Conservation (phyloP, 1,284 basidiomycete genomes). For the Tylopilus orsonianus region DNA sequence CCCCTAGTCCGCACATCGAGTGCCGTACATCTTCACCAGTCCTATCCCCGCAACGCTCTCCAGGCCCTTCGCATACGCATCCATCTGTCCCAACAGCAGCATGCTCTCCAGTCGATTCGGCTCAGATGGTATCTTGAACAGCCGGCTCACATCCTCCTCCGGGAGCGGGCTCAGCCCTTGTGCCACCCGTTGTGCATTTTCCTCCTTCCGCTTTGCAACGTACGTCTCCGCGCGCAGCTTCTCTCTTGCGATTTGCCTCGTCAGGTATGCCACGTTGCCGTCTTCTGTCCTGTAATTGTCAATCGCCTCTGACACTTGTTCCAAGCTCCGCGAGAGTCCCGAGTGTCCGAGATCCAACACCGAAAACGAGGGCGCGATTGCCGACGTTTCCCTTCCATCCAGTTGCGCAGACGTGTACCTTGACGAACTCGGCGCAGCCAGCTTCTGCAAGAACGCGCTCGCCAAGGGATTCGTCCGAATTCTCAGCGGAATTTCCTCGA, state of each 20-base stretch:
- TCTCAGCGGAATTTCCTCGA: conserved; percentile 88
- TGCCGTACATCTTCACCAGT: conserved; percentile 76
- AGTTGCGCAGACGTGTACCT: conserved; percentile 38
- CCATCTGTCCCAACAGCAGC: conserved; percentile 83
- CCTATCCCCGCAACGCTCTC: conserved; percentile 69
- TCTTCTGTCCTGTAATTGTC: conserved; percentile 89
- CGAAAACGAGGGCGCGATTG: conserved; percentile 55
- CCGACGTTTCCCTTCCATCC: conserved; percentile 39
- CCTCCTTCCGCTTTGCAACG: conserved; percentile 84
- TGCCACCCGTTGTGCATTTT: conserved; percentile 80
- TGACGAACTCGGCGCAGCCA: conserved; percentile 48
- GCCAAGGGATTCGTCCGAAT: conserved; percentile 87
- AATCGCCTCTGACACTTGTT: conserved; percentile 82
- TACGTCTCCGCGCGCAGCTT: conserved; percentile 80
- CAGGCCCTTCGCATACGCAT: conserved; percentile 78
- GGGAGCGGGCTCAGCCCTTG: conserved; percentile 88
- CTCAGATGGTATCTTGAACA: conserved; percentile 89
- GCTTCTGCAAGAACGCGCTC: conserved; percentile 78
- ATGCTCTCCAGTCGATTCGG: conserved; percentile 90
- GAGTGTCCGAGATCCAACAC: conserved; percentile 61
- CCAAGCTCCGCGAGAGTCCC: conserved; percentile 67
- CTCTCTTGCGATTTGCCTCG: conserved; percentile 90
- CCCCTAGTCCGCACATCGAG: conserved; percentile 34
- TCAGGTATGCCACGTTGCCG: conserved; percentile 91
- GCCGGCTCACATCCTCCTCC: conserved; percentile 77